Conservation (phyloP, 2,329 filamentous ascomycete genomes). For the Pseudocercospora fijiensis region DNA sequence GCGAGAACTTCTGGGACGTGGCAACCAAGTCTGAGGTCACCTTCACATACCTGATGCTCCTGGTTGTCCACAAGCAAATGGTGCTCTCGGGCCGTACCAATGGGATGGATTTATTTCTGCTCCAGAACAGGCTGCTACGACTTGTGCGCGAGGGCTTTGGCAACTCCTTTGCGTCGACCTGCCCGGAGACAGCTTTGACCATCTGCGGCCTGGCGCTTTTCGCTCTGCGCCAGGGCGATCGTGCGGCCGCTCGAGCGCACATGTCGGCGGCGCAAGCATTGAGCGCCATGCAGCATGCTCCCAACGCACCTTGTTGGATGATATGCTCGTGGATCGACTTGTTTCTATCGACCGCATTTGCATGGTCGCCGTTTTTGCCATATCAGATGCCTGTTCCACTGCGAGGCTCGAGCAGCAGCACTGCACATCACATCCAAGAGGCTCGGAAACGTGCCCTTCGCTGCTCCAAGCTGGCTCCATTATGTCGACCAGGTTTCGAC, state of each 20-base stretch:
- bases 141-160: not conserved
- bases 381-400: slow-evolving; percentile 1
- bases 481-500: slow-evolving; percentile 2
- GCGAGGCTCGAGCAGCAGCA: not conserved
- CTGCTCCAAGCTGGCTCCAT: slow-evolving; percentile 3
- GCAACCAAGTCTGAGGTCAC: not conserved
- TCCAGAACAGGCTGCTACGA: slow-evolving; percentile 4
- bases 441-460: slow-evolving; percentile 5
- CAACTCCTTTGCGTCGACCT: not conserved
- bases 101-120: slow-evolving; percentile 1
- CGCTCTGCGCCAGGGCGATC: slow-evolving; percentile 7
- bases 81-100: slow-evolving; percentile 3
- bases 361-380: slow-evolving; percentile 10
- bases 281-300: not conserved
- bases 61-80: slow-evolving; percentile 10
- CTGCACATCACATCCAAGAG: slow-evolving; percentile 4
- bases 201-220: slow-evolving; percentile 12
- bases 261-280: slow-evolving; percentile 8
- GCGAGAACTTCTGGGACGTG: slow-evolving; percentile 11
- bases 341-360: slow-evolving; percentile 1
- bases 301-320: slow-evolving; percentile 1
- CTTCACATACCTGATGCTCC: slow-evolving; percentile 7
- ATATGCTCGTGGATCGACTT: slow-evolving; percentile 12
- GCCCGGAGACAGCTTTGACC: slow-evolving; percentile 1
- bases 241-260: slow-evolving; percentile 4